These are phyloP conservation scores for Penicillium sp. DNA, from an alignment of 2,329 filamentous ascomycete species.

Conservation along the genomic window DNA sequence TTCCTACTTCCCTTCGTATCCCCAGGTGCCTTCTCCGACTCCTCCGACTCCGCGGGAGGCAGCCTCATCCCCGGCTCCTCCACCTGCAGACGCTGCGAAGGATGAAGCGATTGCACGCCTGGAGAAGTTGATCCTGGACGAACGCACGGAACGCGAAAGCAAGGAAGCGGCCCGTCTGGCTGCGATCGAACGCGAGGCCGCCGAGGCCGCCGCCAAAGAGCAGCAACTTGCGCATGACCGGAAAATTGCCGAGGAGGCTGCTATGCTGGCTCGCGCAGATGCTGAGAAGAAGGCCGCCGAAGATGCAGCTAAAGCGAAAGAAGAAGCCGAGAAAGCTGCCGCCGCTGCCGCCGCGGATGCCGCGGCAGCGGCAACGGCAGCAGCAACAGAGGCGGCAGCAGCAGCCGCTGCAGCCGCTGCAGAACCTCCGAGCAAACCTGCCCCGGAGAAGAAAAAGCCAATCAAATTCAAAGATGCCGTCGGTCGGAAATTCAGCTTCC, in stretches of 20 bases:
- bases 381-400: constrained; percentile 40
- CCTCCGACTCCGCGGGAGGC: constrained; percentile 29
- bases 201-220: constrained; percentile 29
- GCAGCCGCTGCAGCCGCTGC: constrained; percentile 40
- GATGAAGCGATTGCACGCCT: constrained; percentile 58
- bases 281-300: constrained; percentile 45
- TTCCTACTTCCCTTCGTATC: constrained; percentile 36
- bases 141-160: constrained; percentile 40
- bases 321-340: constrained; percentile 42
- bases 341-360: constrained; percentile 39
- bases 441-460: constrained; percentile 62
- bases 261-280: constrained; percentile 48
- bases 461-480: constrained; percentile 91
- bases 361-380: constrained; percentile 36
- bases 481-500: constrained; percentile 87
- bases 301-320: constrained; percentile 46
- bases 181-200: constrained; percentile 52
- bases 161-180: constrained; percentile 40
- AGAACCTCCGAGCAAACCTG: constrained; percentile 37
- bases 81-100: constrained; percentile 46
- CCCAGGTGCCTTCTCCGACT: constrained; percentile 34
- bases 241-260: constrained; percentile 42
- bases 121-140: constrained; percentile 53
- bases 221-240: constrained; percentile 41
- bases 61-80: constrained; percentile 16